Base-by-base conservation (phyloP, 345 rosid species). In the Dipteronia dyeriana region DNA sequence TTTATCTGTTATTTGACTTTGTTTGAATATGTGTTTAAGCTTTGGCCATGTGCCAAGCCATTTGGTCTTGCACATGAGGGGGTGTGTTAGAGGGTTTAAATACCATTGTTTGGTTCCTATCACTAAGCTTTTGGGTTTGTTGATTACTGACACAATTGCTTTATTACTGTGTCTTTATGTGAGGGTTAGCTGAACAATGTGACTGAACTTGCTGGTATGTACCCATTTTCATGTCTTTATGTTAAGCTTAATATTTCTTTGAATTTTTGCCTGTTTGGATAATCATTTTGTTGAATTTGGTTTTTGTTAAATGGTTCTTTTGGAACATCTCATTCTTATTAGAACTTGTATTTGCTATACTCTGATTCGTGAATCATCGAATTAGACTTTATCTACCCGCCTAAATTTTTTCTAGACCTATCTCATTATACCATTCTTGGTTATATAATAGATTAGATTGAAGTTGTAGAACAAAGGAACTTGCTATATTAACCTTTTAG, bases 251-350 rank as follows among this genome's bases (percentile, higher is more conserved):
- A 53, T 54, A 9, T 43, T 60, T 38, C 39, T 61, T 25, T 51
- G 74, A 17, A 31, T 34, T 43, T 74, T 41, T 29, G 12, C 12
- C 29, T 26, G 25, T 25, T 49, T 61, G 7, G 54, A 19, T 25
- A 4, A 26, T 66, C 5, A 3, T 45, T 74, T 59, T 59, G 51
- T 61, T 64, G 45, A 62, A 51, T 47, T 22, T 17, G 47, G 17
- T 34, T 34, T n/a, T 74, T 25, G 34, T 63, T 45, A 60, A n/a
- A 25, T 19, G 47, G 53, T 19, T 64, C 62, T 63, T 64, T 17
- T 22, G 39, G 67, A 73, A 73, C 45, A 43, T 61, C 56, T 73
- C 16, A 61, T 25, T 59, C n/a, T 57, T 22, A 29, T 23, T 12
- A 22, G 39, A 73, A 20, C 56, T 57, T 73, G 22, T 38, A 41